These are phyloP conservation scores for Saccharata proteae DNA, from an alignment of 2,329 filamentous ascomycete genomes.

Conservation along the genomic window DNA sequence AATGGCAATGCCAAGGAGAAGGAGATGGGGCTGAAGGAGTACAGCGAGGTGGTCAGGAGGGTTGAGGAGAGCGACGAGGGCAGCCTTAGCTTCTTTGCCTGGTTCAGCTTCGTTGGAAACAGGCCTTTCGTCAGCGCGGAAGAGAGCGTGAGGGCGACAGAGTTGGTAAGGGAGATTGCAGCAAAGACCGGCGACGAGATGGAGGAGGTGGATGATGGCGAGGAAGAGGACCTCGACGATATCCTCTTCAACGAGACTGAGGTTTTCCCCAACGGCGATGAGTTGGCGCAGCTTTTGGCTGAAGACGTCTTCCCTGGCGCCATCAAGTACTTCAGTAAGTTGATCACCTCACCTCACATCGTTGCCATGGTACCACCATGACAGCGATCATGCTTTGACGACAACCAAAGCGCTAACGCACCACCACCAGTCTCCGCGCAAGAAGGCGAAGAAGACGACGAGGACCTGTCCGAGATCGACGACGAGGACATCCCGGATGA, in stretches of 20 bases:
- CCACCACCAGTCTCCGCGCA: slow-evolving; percentile 38
- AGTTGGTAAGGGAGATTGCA: slow-evolving; percentile 49
- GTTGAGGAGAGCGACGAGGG: slow-evolving; percentile 48
- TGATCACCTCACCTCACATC: no score
- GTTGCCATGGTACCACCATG: no score
- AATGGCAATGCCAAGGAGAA: slow-evolving; percentile 25
- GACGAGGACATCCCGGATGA: slow-evolving; percentile 49
- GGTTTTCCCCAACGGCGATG: slow-evolving; percentile 79
- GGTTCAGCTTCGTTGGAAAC: slow-evolving; percentile 63
- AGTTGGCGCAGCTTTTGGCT: slow-evolving; percentile 65
- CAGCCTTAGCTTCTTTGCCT: slow-evolving; percentile 72
- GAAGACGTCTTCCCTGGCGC: slow-evolving; percentile 86
- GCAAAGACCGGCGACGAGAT: slow-evolving; percentile 30
- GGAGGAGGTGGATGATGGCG: slow-evolving; percentile 33
- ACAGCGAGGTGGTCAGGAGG: slow-evolving; percentile 41
- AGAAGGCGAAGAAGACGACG: slow-evolving; percentile 60
- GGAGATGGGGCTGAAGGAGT: slow-evolving; percentile 42
- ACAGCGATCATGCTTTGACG: slow-evolving; percentile 27
- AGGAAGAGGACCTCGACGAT: slow-evolving; percentile 49
- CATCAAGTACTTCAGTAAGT: slow-evolving; percentile 82
- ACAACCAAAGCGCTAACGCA: slow-evolving; percentile 2
- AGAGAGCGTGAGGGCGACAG: slow-evolving; percentile 52
- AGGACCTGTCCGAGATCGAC: slow-evolving; percentile 53
- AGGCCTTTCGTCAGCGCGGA: slow-evolving; percentile 57
- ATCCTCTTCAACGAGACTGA: slow-evolving; percentile 60